A percentile compares a stretch with the other conserved stretches of the same genome.
phyloP scores from a whole-genome alignment of 768 basidiomycete species.

The Baorangia bicolor region DNA sequence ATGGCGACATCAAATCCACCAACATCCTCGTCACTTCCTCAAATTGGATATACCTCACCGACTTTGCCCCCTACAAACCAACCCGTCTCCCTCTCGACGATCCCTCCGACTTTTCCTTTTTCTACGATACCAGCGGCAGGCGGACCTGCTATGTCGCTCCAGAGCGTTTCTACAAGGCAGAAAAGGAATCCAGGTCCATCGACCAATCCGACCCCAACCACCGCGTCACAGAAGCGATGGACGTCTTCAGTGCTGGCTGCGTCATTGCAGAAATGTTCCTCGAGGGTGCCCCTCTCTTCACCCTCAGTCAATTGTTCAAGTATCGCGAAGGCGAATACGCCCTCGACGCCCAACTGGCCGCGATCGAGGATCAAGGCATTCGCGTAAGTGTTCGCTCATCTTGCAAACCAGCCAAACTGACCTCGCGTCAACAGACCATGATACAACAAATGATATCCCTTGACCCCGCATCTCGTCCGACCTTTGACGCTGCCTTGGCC shows the following conservation, averaged over 20 bases:
- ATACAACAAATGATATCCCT: slow-evolving; percentile 89
- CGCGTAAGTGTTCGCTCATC: slow-evolving; percentile 51
- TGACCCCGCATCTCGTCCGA: slow-evolving; percentile 72
- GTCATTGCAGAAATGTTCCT: slow-evolving; percentile 95
- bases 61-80: slow-evolving; percentile 94
- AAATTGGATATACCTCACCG: slow-evolving; percentile 93
- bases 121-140: slow-evolving; percentile 92
- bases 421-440: slow-evolving; percentile 53
- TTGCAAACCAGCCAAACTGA: slow-evolving; percentile 19
- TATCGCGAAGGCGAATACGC: slow-evolving; percentile 84
- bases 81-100: slow-evolving; percentile 94
- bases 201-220: slow-evolving; percentile 61
- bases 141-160: slow-evolving; percentile 96
- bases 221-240: slow-evolving; percentile 94
- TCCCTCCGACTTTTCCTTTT: slow-evolving; percentile 96
- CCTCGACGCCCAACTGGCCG: slow-evolving; percentile 66
- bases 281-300: slow-evolving; percentile 92
- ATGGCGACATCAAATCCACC: slow-evolving; percentile 97
- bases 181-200: slow-evolving; percentile 57
- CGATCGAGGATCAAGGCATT: slow-evolving; percentile 80
- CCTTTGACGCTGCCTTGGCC: slow-evolving; percentile 77
- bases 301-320: slow-evolving; percentile 91
- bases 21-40: slow-evolving; percentile 96
- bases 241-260: slow-evolving; percentile 93
- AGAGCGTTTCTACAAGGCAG: slow-evolving; percentile 88